Conservation (phyloP, 2,329 filamentous ascomycete genomes). For the Zasmidium cellare region DNA sequence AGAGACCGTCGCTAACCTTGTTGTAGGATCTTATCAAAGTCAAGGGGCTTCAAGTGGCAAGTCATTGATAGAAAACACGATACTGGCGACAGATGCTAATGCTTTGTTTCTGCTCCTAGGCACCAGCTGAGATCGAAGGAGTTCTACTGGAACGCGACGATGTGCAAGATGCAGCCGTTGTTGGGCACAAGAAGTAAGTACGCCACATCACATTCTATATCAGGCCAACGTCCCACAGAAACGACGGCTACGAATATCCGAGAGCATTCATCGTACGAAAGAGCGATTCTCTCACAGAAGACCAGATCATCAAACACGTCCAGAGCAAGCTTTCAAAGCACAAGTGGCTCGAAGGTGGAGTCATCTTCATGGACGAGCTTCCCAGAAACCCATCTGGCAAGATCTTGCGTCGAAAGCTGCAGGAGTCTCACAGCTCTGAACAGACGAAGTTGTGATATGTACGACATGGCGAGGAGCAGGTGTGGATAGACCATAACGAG, state of each 20-base stretch:
- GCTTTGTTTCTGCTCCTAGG: constrained; percentile 2
- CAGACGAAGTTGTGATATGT: background rate
- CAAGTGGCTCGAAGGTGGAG: constrained; percentile 70
- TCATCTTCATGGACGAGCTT: constrained; percentile 65
- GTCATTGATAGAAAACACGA: too few species aligned
- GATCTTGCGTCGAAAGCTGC: constrained; percentile 61
- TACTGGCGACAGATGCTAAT: too few species aligned
- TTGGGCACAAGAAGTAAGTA: constrained; percentile 29
- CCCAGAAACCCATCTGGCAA: constrained; percentile 63
- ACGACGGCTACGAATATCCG: constrained; percentile 46
- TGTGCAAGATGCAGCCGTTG: constrained; percentile 44
- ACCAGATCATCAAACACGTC: constrained; percentile 63
- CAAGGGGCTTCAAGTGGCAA: constrained; percentile 41
- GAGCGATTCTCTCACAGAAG: constrained; percentile 48
- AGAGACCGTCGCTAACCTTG: background rate
- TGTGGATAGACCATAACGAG: too few species aligned
- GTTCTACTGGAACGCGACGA: constrained; percentile 40
- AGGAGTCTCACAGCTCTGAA: constrained; percentile 50
- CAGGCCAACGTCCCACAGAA: constrained; percentile 28
- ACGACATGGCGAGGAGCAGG: background rate
- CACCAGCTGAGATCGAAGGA: constrained; percentile 47
- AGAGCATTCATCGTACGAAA: constrained; percentile 45
- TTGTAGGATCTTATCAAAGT: constrained; percentile 63
- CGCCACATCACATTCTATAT: background rate
- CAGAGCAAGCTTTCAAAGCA: constrained; percentile 62